Conservation (phyloP, 192 early-diverging fungal genomes). For the Umbelopsis sp. region DNA sequence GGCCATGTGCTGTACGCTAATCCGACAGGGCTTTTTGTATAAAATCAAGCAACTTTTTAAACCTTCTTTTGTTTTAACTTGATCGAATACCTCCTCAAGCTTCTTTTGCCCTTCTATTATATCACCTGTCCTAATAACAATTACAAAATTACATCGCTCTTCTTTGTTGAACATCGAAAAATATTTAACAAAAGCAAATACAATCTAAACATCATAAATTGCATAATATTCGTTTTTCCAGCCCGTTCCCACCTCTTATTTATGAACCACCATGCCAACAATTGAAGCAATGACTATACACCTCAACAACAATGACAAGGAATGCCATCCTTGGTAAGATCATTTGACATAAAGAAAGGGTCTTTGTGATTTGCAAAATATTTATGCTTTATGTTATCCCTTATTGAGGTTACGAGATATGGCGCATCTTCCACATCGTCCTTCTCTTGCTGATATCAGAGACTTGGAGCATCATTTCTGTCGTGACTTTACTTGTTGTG, state of each 20-base stretch:
- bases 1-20: too few relatives aligned
- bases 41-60: too few relatives aligned
- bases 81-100: too few relatives aligned
- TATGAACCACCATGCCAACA: background rate
- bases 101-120: too few relatives aligned
- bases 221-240: too few relatives aligned
- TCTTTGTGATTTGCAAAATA: background rate
- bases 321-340: constrained; percentile 6
- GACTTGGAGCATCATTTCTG: constrained; percentile 86
- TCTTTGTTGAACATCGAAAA: too few relatives aligned
- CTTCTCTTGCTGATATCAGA: constrained; percentile 14
- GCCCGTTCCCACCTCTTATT: background rate
- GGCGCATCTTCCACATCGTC: constrained; percentile 13
- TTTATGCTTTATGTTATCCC: background rate
- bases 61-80: too few relatives aligned
- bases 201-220: background rate
- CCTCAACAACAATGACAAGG: background rate
- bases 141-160: too few relatives aligned
- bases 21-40: too few relatives aligned
- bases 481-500: constrained; percentile 96
- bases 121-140: too few relatives aligned
- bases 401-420: background rate
- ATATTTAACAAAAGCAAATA: too few relatives aligned
- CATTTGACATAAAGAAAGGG: background rate
- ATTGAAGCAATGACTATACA: too few relatives aligned